phyloP scores from a whole-genome alignment of 371 early-diverging fungal species.

The Apophysomyces sp. region DNA sequence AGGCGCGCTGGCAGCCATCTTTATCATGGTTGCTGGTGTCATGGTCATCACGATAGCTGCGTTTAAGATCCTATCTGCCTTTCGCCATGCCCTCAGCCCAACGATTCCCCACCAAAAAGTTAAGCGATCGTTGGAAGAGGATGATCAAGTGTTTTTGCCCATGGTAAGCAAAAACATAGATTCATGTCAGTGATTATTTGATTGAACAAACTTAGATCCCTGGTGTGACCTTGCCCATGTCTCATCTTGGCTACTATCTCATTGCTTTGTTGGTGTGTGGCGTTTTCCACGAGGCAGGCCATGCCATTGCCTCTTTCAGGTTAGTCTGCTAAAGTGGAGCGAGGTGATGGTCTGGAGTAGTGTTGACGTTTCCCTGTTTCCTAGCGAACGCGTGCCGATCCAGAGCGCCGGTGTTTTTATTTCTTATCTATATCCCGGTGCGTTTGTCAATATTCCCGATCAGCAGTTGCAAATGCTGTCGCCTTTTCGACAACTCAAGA shows the following conservation, averaged over 20 bases:
- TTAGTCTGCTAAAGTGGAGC: constrained; percentile 23
- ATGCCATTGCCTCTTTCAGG: constrained; percentile 74
- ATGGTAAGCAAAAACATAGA: constrained; percentile 35
- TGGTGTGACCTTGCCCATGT: constrained; percentile 78
- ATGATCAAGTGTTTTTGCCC: constrained; percentile 60
- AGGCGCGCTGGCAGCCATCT: constrained; percentile 50
- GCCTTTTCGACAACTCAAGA: constrained; percentile 57
- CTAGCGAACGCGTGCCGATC: constrained; percentile 63
- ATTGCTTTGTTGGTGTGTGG: constrained; percentile 66
- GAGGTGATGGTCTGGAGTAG: not conserved
- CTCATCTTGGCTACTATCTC: constrained; percentile 72
- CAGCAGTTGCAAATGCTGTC: constrained; percentile 45
- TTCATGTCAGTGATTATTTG: not conserved
- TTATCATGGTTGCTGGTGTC: constrained; percentile 53
- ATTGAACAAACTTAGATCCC: constrained; percentile 61
- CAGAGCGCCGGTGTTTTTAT: constrained; percentile 73
- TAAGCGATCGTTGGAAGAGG: constrained; percentile 13
- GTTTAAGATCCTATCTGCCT: constrained; percentile 27
- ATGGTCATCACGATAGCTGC: constrained; percentile 54
- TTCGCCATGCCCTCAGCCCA: constrained; percentile 5
- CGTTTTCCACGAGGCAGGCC: constrained; percentile 79
- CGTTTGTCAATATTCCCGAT: constrained; percentile 78
- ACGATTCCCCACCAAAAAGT: constrained; percentile 6
- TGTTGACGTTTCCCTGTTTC: not conserved
- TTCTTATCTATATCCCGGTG: constrained; percentile 78